Evolutionary conservation across 2,329 filamentous ascomycete genomes (phyloP), one percentile per base, ranked within the genome.

Genomic region (Claviceps capensis): DNA sequence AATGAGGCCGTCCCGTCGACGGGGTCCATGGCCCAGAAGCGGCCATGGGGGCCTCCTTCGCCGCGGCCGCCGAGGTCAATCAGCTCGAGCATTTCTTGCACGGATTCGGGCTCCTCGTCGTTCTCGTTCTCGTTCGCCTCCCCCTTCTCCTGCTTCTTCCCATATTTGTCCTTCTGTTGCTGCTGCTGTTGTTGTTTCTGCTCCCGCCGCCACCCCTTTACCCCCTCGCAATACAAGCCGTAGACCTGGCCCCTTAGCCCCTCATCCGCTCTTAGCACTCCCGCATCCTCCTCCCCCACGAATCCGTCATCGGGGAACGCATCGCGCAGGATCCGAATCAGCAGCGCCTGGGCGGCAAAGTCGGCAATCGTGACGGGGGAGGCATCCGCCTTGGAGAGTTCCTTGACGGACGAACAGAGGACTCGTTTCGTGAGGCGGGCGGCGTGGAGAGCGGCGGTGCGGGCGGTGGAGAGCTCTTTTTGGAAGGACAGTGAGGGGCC

Each of bases 1-100:
- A 82, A 84, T 0, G 79, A 77, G 16, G 75, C 76, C 1, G 81
- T 84, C 34, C 81, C 81, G 57, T 84, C 81, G 7, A 84, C 76
- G 0, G 81, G 81, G 59, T 84, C 81, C 61, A 84, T 73, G 34
- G 80, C 73, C 81, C 81, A 84, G 49, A 77, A 72, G 1, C 74
- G 66, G 0, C 71, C 66, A 2, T 64, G 52, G 9, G 49, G 52
- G 2, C 72, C 54, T 57, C 67, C 55, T 9, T 63, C 56, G 1
- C 72, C 72, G 2, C 66, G 61, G 0, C 70, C 74, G 2, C 81
- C 81, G 13, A 75, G 65, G 60, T 83, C 79, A 59, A 84, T 81
- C n/a, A 76, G 59, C n/a, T 74, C 65, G 13, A 83, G 70, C 72
- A 83, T 78, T 52, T 82, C 75, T 5, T 77, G 72, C 50, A 68